Conservation (phyloP, 805 yeast species). For the Barnettozyma pratensis region DNA sequence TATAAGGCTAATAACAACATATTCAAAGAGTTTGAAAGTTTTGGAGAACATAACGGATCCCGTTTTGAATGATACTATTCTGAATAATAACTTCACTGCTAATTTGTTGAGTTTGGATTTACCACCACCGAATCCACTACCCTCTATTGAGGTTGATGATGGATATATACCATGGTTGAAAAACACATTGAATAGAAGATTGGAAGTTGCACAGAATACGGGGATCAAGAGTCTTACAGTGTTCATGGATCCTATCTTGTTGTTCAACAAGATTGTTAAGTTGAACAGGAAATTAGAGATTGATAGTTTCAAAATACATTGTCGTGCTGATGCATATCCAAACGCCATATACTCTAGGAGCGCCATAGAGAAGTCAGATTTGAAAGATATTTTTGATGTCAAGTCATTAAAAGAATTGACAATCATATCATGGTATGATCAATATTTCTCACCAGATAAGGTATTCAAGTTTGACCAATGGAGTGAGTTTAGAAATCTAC, state of each 20-base stretch:
- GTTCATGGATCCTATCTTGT: slow-evolving; percentile 34
- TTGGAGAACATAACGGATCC: slow-evolving; percentile 39
- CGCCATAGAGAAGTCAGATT: slow-evolving; percentile 12
- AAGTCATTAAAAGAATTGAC: slow-evolving; percentile 32
- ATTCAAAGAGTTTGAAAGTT: slow-evolving; percentile 27
- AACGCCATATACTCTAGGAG: slow-evolving; percentile 23
- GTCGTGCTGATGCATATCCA: slow-evolving; percentile 36
- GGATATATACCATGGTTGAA: slow-evolving; percentile 29
- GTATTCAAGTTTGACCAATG: slow-evolving; percentile 33
- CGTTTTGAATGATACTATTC: slow-evolving; percentile 30
- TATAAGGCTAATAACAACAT: slow-evolving; percentile 24
- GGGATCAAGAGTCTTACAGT: slow-evolving; percentile 27
- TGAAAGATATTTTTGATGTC: slow-evolving; percentile 33
- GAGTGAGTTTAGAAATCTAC: slow-evolving; percentile 29
- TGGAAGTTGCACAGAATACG: slow-evolving; percentile 10
- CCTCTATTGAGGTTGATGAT: slow-evolving; percentile 25
- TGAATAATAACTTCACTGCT: slow-evolving; percentile 22
- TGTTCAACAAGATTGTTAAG: slow-evolving; percentile 29
- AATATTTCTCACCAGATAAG: slow-evolving; percentile 25
- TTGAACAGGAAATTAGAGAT: slow-evolving; percentile 28
- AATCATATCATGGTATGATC: slow-evolving; percentile 39
- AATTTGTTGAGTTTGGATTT: slow-evolving; percentile 16
- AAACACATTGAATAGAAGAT: slow-evolving; percentile 23
- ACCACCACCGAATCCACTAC: slow-evolving; percentile 32
- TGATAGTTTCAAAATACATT: slow-evolving; percentile 34